Percentiles rank a stretch among this genome's conserved stretches.
Evolutionary conservation across 495 filamentous ascomycete species (phyloP).

Genomic region (Sordaria brevicollis): DNA sequence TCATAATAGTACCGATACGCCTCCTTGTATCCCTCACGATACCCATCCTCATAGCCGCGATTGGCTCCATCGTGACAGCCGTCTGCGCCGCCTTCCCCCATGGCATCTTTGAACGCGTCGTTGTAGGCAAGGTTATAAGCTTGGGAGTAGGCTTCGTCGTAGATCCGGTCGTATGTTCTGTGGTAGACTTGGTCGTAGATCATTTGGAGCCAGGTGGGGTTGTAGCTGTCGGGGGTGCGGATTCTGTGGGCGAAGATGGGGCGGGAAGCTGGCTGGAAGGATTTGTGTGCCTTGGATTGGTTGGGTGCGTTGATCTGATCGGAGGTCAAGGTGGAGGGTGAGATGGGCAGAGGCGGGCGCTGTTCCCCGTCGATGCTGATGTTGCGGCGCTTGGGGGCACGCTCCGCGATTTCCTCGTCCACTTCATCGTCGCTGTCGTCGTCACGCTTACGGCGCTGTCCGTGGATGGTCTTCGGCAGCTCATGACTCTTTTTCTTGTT

Average conservation of each 20-base stretch:
- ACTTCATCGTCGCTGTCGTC: background rate
- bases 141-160: background rate
- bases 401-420: background rate
- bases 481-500: background rate
- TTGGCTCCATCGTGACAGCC: background rate
- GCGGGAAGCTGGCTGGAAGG: background rate
- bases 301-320: background rate
- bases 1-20: background rate
- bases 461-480: background rate
- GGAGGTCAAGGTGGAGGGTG: background rate
- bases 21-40: background rate
- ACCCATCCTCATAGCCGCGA: background rate
- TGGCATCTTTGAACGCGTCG: background rate
- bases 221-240: background rate
- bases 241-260: background rate
- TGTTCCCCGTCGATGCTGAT: background rate
- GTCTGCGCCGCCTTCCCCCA: background rate
- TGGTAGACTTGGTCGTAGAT: background rate
- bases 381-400: background rate
- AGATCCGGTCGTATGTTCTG: background rate
- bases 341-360: background rate
- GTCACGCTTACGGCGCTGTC: background rate
- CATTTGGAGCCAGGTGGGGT: background rate
- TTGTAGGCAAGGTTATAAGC: background rate
- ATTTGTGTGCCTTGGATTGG: background rate